These are phyloP conservation scores for Closterium sp. DNA, from an alignment of 139 green algal genomes.

Conservation along the genomic window DNA sequence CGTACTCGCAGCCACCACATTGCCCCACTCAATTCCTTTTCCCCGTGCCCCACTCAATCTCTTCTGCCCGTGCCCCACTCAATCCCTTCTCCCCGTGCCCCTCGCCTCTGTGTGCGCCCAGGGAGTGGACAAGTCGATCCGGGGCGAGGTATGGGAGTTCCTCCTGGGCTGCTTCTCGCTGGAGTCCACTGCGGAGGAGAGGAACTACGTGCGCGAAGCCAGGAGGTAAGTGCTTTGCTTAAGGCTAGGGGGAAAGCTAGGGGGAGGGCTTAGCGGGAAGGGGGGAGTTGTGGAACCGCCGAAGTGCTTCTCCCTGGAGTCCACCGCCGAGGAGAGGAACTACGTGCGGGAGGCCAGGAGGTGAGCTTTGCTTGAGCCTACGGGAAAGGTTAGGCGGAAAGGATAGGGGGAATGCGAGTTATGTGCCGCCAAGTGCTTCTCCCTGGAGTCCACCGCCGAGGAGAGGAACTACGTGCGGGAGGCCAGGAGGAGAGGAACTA, in stretches of 20 bases:
- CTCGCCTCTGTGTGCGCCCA: neutral
- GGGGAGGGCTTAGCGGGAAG: too few species aligned
- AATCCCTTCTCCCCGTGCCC: too few species aligned
- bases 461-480: neutral
- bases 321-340: conserved; percentile 13
- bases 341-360: conserved; percentile 9
- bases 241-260: too few species aligned
- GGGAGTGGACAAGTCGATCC: conserved; percentile 27
- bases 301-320: neutral
- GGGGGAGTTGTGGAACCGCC: too few species aligned
- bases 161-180: conserved; percentile 17
- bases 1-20: too few species aligned
- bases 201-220: neutral
- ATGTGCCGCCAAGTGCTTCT: neutral
- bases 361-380: neutral
- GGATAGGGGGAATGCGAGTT: neutral
- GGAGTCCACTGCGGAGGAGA: neutral
- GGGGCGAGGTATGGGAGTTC: conserved; percentile 33
- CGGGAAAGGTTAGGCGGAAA: too few species aligned
- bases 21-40: too few species aligned
- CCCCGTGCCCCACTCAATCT: too few species aligned
- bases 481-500: neutral
- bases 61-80: too few species aligned
- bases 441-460: neutral
- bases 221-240: conserved; percentile 4